These are phyloP conservation scores for Curvularia eragrostidis DNA, from an alignment of 2,329 filamentous ascomycete species.

Conservation along the genomic window DNA sequence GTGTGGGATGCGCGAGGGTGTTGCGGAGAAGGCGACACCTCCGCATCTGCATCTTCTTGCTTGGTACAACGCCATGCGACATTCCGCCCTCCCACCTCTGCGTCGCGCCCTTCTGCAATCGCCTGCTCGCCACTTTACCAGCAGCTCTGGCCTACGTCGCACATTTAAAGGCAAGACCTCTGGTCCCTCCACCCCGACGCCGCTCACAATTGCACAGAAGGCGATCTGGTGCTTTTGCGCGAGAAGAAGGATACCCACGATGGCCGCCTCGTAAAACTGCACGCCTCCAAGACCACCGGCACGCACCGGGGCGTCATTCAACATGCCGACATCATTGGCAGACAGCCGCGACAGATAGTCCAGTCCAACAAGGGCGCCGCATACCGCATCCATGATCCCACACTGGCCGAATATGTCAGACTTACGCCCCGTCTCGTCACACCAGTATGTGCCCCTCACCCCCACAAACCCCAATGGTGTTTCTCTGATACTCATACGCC, in stretches of 20 bases:
- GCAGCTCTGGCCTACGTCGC: constrained; percentile 24
- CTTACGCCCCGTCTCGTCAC: constrained; percentile 74
- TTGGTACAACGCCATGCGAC: constrained; percentile 33
- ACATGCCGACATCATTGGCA: constrained; percentile 69
- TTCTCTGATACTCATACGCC: neutral
- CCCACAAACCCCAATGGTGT: neutral
- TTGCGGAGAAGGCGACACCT: constrained; percentile 18
- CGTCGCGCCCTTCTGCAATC: constrained; percentile 3
- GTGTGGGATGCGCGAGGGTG: constrained; percentile 15
- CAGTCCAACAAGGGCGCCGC: constrained; percentile 59
- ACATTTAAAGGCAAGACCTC: constrained; percentile 40
- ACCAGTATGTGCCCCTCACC: constrained; percentile 60
- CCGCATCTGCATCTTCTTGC: constrained; percentile 22
- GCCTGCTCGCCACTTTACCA: constrained; percentile 28
- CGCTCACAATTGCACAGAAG: constrained; percentile 38
- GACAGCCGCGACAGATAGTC: constrained; percentile 64
- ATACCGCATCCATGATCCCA: constrained; percentile 68
- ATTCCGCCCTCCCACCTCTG: constrained; percentile 7
- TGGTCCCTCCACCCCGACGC: neutral
- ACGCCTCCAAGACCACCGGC: constrained; percentile 40
- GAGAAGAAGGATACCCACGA: constrained; percentile 48
- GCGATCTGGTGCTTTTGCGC: constrained; percentile 53
- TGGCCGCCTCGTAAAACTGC: constrained; percentile 52
- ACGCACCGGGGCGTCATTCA: constrained; percentile 58
- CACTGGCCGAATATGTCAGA: constrained; percentile 75